Evolutionary conservation across 495 filamentous ascomycete species (phyloP).

Genomic region (Darksidea phi): DNA sequence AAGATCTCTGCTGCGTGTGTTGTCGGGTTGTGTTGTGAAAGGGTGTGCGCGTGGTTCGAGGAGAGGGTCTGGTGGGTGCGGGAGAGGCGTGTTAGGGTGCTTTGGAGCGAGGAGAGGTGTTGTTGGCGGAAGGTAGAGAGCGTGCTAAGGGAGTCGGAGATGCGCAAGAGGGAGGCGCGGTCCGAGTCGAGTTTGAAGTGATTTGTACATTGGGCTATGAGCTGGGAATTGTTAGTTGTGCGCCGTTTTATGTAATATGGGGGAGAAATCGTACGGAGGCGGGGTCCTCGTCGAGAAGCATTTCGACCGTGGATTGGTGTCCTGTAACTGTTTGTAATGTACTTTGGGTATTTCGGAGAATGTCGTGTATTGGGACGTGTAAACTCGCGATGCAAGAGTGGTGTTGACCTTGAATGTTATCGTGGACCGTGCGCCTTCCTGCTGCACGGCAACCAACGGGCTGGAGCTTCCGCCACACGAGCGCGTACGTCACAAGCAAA

Average conservation of each 20-base stretch:
- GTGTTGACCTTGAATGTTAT: conserved; percentile 29
- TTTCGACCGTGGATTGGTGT: conserved; percentile 48
- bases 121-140: conserved; percentile 76
- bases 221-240: conserved; percentile 50
- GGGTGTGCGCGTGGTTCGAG: conserved; percentile 68
- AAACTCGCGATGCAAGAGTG: conserved; percentile 12
- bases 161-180: conserved; percentile 79
- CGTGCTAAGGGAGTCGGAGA: conserved; percentile 75
- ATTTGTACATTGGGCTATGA: conserved; percentile 82
- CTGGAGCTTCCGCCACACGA: conserved; percentile 9
- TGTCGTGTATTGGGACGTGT: background rate
- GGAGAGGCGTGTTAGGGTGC: conserved; percentile 67
- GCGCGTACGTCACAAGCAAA: conserved; percentile 26
- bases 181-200: conserved; percentile 95
- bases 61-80: conserved; percentile 68
- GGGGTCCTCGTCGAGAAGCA: conserved; percentile 97
- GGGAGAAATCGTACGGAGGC: conserved; percentile 59
- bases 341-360: background rate
- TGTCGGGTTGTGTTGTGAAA: conserved; percentile 66
- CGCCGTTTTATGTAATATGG: background rate
- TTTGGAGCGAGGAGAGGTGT: conserved; percentile 69
- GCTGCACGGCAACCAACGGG: conserved; percentile 17
- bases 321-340: background rate
- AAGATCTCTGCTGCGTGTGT: conserved; percentile 79
- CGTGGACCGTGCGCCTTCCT: conserved; percentile 9